Base-by-base conservation (phyloP, 768 basidiomycete genomes). In the Phaeotremella skinneri region DNA sequence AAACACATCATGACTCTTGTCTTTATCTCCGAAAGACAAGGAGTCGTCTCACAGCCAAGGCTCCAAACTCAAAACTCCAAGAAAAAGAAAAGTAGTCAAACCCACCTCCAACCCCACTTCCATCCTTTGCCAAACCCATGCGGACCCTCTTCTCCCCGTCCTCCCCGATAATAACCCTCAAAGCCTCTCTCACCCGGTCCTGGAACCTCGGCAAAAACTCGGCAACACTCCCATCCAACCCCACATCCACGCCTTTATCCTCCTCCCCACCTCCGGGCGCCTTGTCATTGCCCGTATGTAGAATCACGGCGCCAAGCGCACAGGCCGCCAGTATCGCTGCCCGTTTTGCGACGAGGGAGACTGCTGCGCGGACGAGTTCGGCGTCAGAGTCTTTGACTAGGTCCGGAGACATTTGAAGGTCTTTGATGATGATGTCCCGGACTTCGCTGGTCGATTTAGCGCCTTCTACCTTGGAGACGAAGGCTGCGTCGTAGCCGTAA, bases 91-190 rank as follows among this genome's bases (percentile, higher is more conserved):
- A n/a, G 20, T 41, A 32, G 43, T 43, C 13, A 1, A 21, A 76
- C 88, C 79, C 76, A 96, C 93, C 94, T 72, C 96, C 96, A 41
- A 92, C 91, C 34, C 94, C 96, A 70, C 90, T 93, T 13, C 96
- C 96, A 67, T 99, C 96, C 77, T 96, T 98, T 3, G 96, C 96
- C 74, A 98, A 75, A 34, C 91, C 94, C 68, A 98, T 89, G 49
- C 87, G 82, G 0, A 96, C 85, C 29, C 85, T 80, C 69, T 84
- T 81, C 80, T 93, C 91, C 5, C 89, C 85, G 30, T 89, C 85
- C 39, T 83, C 80, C 2, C 94, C 94, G 2, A 98, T 84, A 21
- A 98, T 72, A 2, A 79, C 73, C n/a, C 83, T 80, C 51, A 99
- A 76, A 0, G 92, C 86, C 43, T 85, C 84, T 17, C 91, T 83